Evolutionary conservation across 2,329 filamentous ascomycete species (phyloP).

Genomic region (Hymenoscyphus repandus): DNA sequence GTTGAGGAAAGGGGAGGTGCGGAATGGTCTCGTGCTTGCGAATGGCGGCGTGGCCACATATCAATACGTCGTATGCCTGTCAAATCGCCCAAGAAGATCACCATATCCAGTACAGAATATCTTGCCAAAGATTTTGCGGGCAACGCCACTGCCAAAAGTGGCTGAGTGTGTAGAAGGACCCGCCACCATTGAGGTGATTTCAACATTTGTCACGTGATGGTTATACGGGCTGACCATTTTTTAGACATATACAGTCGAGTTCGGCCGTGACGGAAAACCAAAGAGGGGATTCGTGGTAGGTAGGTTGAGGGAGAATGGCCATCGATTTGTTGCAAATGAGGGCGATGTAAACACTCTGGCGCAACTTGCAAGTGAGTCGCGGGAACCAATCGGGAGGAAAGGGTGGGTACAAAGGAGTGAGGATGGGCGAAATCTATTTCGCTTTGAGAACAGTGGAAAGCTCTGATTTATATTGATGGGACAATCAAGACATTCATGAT

Average conservation of each 20-base stretch:
- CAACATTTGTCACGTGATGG: no score
- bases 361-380: conserved; percentile 36
- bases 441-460: conserved; percentile 17
- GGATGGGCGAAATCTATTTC: conserved; percentile 37
- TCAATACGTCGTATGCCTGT: conserved; percentile 57
- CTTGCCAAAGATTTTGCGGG: conserved; percentile 38
- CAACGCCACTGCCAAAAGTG: conserved; percentile 36
- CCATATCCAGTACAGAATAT: conserved; percentile 44
- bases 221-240: not conserved
- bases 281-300: conserved; percentile 46
- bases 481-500: no score
- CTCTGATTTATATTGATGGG: conserved; percentile 6
- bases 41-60: conserved; percentile 64
- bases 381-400: conserved; percentile 43
- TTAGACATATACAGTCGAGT: conserved; percentile 58
- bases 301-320: conserved; percentile 39
- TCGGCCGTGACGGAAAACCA: conserved; percentile 44
- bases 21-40: conserved; percentile 54
- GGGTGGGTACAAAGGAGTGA: conserved; percentile 38
- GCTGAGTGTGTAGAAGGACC: conserved; percentile 43
- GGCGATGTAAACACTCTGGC: conserved; percentile 44
- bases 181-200: conserved; percentile 46
- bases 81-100: conserved; percentile 36
- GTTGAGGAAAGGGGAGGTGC: conserved; percentile 41
- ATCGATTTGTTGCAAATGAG: conserved; percentile 53